phyloP scores from a whole-genome alignment of 176 grass and related monocot species.

The Urochloa ruziziensis region DNA sequence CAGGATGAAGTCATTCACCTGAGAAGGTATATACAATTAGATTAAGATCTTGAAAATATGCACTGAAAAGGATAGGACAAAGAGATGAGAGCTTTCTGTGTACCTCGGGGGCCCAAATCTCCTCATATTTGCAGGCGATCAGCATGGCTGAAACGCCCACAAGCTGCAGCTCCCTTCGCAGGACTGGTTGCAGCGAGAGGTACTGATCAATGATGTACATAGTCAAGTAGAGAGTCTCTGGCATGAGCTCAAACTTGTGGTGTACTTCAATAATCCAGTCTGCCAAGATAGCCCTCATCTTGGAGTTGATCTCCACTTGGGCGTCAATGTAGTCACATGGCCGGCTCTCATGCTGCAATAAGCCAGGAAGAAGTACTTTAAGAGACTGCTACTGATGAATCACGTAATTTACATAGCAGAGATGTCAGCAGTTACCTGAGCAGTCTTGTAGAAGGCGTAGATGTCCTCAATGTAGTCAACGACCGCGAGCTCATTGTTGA shows the following conservation, averaged over 20 bases:
- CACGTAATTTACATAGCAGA: not conserved
- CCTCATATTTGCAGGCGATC: slow-evolving; percentile 95
- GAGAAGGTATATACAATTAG: slow-evolving; percentile 25
- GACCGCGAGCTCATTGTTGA: slow-evolving; percentile 61
- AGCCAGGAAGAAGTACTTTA: slow-evolving; percentile 8
- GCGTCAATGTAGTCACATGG: slow-evolving; percentile 74
- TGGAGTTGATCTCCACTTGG: slow-evolving; percentile 80
- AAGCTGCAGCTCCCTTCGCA: slow-evolving; percentile 86
- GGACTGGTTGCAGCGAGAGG: slow-evolving; percentile 60
- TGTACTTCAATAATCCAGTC: slow-evolving; percentile 99
- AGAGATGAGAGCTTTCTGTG: slow-evolving; percentile 5
- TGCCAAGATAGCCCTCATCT: slow-evolving; percentile 84
- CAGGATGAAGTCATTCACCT: slow-evolving; percentile 92
- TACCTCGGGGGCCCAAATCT: slow-evolving; percentile 98
- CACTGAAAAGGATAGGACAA: not conserved
- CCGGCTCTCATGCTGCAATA: slow-evolving; percentile 50
- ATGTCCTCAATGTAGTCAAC: slow-evolving; percentile 90
- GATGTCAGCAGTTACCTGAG: slow-evolving; percentile 45
- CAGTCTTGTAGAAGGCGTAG: slow-evolving; percentile 76
- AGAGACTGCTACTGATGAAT: not conserved
- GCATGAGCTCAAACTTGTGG: slow-evolving; percentile 89
- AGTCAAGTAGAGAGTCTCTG: slow-evolving; percentile 81
- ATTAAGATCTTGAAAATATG: not conserved
- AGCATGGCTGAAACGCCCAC: slow-evolving; percentile 80
- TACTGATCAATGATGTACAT: slow-evolving; percentile 71